Percentiles rank a stretch among this genome's conserved stretches.
phyloP scores from a whole-genome alignment of 1,284 basidiomycete species.

The Schizophyllum commune region DNA sequence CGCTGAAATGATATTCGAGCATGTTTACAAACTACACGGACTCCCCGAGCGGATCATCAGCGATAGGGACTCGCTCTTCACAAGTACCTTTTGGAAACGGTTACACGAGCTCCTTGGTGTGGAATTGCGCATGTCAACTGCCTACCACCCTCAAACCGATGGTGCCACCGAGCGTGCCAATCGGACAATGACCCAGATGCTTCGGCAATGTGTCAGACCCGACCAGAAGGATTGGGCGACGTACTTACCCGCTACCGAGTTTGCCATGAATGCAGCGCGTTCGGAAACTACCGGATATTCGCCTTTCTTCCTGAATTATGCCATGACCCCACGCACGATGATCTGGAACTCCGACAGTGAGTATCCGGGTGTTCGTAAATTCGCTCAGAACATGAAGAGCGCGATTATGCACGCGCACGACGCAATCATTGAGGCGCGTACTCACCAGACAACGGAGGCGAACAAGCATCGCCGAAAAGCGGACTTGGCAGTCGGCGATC shows the following conservation, averaged over 20 bases:
- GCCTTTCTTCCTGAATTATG: slow-evolving; percentile 8
- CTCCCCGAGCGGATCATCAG: slow-evolving; percentile 24
- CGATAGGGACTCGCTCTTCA: slow-evolving; percentile 33
- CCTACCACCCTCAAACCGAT: slow-evolving; percentile 37
- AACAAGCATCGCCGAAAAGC: slow-evolving; percentile 17
- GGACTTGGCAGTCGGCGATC: background rate
- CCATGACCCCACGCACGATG: slow-evolving; percentile 4
- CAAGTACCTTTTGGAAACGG: slow-evolving; percentile 30
- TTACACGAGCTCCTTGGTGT: slow-evolving; percentile 23
- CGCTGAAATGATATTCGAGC: slow-evolving; percentile 28
- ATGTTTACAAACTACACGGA: slow-evolving; percentile 30
- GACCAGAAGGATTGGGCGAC: slow-evolving; percentile 10
- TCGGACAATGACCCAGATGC: slow-evolving; percentile 14
- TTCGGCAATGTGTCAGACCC: slow-evolving; percentile 5
- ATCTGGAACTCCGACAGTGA: slow-evolving; percentile 10
- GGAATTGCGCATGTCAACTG: slow-evolving; percentile 29
- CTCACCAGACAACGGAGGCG: slow-evolving; percentile 21
- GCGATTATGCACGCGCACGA: slow-evolving; percentile 18
- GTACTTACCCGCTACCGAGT: slow-evolving; percentile 7
- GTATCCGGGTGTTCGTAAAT: slow-evolving; percentile 18
- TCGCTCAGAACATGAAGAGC: slow-evolving; percentile 15
- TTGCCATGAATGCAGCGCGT: slow-evolving; percentile 7
- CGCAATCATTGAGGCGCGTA: background rate
- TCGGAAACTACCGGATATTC: slow-evolving; percentile 7
- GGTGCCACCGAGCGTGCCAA: slow-evolving; percentile 32